phyloP scores from a whole-genome alignment of 208 protist genomes.

The Acanthamoeba triangularis region DNA sequence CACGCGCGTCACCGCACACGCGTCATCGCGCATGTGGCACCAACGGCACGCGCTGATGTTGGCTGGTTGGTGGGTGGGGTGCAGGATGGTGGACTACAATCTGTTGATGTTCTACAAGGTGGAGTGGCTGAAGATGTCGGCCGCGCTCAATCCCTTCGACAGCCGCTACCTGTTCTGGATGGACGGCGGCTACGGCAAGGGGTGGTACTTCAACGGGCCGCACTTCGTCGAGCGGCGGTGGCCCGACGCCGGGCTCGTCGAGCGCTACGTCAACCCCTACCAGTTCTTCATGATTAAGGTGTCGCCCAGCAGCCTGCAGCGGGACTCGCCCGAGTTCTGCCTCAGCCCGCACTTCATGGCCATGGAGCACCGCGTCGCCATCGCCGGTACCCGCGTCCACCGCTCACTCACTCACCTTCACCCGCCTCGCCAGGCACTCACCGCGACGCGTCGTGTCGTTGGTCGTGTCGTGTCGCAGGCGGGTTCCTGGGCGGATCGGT shows the following conservation, averaged over 20 bases:
- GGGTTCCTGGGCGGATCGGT: constrained; percentile 40
- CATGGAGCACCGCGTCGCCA: constrained; percentile 62
- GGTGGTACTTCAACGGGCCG: constrained; percentile 56
- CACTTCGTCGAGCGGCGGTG: constrained; percentile 1
- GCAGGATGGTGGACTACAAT: constrained; percentile 47
- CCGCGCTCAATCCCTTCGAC: background rate
- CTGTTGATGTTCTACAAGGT: constrained; percentile 66
- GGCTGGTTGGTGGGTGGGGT: no score
- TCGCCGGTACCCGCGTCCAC: no score
- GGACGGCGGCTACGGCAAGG: constrained; percentile 59
- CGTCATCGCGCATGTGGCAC: background rate
- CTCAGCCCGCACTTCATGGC: constrained; percentile 28
- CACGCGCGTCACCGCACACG: no score
- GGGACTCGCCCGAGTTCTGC: background rate
- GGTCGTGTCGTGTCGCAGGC: constrained; percentile 1
- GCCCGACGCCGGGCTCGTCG: background rate
- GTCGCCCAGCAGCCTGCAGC: background rate
- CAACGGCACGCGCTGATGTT: no score
- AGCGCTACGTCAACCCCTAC: constrained; percentile 55
- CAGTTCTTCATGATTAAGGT: constrained; percentile 59
- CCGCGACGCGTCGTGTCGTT: no score
- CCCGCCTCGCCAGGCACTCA: background rate
- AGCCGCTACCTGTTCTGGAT: constrained; percentile 50
- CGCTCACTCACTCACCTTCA: no score
- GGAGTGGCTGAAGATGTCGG: constrained; percentile 38